Evolutionary conservation across 257 asterid genomes (phyloP).

Genomic region (Jacaranda copaia): DNA sequence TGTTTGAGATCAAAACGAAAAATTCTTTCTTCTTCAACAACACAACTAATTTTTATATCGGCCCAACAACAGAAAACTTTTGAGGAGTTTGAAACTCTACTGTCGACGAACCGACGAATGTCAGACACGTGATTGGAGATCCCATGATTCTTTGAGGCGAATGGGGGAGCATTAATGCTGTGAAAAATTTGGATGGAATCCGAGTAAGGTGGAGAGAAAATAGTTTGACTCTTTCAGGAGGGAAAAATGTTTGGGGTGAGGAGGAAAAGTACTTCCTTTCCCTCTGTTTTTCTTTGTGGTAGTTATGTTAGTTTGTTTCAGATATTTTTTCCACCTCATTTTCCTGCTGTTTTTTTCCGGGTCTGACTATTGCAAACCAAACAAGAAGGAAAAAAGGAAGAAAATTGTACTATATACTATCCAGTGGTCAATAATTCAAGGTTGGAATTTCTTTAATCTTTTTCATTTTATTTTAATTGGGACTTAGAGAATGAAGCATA

Average conservation of each 20-base stretch:
- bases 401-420: not conserved
- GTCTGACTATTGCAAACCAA: not conserved
- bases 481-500: too few species aligned
- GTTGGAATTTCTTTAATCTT: too few species aligned
- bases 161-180: slow-evolving; percentile 21
- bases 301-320: slow-evolving; percentile 27
- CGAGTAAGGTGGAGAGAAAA: slow-evolving; percentile 33
- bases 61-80: slow-evolving; percentile 22
- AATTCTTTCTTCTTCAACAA: not conserved
- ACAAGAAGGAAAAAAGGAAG: not conserved
- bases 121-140: slow-evolving; percentile 46
- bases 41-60: slow-evolving; percentile 35
- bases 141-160: slow-evolving; percentile 37
- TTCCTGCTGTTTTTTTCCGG: slow-evolving; percentile 3
- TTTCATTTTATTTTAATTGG: not conserved
- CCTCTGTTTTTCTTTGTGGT: slow-evolving; percentile 15
- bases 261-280: not conserved
- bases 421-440: not conserved
- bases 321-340: not conserved
- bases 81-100: not conserved
- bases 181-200: slow-evolving; percentile 35
- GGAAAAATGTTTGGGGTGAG: slow-evolving; percentile 3
- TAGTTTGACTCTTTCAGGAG: slow-evolving; percentile 37
- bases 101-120: slow-evolving; percentile 10
- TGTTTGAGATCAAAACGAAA: not conserved